Conservation (phyloP, 495 filamentous ascomycete species). For the Aspergillus mulundensis region DNA sequence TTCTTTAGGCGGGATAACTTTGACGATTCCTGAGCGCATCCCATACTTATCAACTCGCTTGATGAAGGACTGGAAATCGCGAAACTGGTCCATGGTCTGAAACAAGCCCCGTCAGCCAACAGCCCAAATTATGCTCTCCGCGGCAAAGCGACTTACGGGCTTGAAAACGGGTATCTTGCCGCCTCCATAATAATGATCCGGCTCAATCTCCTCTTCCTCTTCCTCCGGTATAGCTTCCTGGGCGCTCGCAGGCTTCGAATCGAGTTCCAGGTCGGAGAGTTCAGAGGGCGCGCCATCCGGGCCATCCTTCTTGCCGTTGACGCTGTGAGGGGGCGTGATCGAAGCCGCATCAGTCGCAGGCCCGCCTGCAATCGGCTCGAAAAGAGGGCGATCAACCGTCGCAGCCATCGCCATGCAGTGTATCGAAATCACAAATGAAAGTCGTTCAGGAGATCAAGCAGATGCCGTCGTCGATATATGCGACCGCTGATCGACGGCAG, state of each 20-base stretch:
- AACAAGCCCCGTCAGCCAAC: conserved; percentile 17
- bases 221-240: conserved; percentile 26
- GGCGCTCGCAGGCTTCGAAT: conserved; percentile 26
- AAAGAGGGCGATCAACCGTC: conserved; percentile 29
- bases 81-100: conserved; percentile 86
- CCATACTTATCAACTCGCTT: conserved; percentile 87
- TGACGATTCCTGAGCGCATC: conserved; percentile 95
- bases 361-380: conserved; percentile 25
- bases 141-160: conserved; percentile 56
- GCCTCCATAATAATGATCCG: conserved; percentile 80
- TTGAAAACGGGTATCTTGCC: conserved; percentile 92
- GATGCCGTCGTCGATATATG: conserved; percentile 42
- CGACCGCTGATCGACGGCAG: conserved; percentile 51
- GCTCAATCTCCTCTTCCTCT: conserved; percentile 64
- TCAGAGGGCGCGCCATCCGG: conserved; percentile 43
- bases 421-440: conserved; percentile 11
- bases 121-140: not conserved
- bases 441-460: conserved; percentile 11
- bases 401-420: conserved; percentile 31
- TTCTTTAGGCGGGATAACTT: conserved; percentile 90
- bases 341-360: conserved; percentile 33
- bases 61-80: conserved; percentile 84
- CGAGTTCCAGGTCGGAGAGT: conserved; percentile 45
- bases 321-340: conserved; percentile 45
- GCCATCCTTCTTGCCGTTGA: conserved; percentile 41